Base-by-base conservation (phyloP, 2,329 filamentous ascomycete genomes). In the Cucurbitaria berberidis region DNA sequence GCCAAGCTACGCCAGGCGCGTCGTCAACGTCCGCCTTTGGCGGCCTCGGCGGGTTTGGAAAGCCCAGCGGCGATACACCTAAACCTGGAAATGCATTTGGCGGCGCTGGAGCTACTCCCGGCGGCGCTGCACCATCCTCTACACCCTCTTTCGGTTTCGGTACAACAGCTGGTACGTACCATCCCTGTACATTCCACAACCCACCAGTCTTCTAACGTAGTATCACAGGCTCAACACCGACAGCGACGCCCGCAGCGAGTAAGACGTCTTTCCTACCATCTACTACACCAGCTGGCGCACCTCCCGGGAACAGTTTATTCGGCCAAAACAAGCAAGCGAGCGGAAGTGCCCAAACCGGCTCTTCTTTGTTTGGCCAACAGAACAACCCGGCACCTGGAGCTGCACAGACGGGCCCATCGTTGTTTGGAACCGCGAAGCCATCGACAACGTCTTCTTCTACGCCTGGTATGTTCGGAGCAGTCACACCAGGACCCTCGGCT, bases 221-320 rank as follows among this genome's bases (percentile, higher is more conserved):
- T 19, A 16, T 22, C 16, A 51, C 41, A 66, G 63, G 57, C 35
- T 65, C 63, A 16, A 64, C 67, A 16, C 62, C 66, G 35, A 50
- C 68, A 57, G 71, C 70, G 10, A 76, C 73, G 2, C 72, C 73
- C 11, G 70, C 73, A 11, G 40, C 67, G 16, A 70, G 61, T 36
- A 76, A 76, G 59, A 72, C 75, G 11, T 68, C 68, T n/a, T 61
- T 64, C 30, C 64, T 75, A 26, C 63, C 65, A n/a, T 75, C 74
- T 3, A 76, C 74, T 3, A 76, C 73, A 10, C 74, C 74, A 38
- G 73, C 73, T n/a, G 74, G 73, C 42, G 66, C 70, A 19, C 74
- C 74, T 39, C 70, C 73, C 11, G 71, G 69, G 11, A 49, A 48
- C 39, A 68, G 51, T 49, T 34, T 74, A 10, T 75, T 74, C 48